Base-by-base conservation (phyloP, 768 basidiomycete genomes). In the Leucosporidium scottii region DNA sequence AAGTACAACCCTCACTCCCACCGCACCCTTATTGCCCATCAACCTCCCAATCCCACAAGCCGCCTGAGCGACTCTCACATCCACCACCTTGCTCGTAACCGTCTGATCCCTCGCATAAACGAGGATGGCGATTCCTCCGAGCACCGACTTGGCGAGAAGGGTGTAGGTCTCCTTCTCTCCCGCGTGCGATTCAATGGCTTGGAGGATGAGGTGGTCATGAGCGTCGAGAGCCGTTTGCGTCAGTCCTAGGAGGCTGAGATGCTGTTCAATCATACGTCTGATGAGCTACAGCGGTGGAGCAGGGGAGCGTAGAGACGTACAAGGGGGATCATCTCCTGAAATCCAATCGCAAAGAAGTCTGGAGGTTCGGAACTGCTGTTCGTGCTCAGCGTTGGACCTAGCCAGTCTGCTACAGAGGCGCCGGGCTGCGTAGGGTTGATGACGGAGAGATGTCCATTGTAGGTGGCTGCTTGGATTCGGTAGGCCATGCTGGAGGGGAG, bases 1-100 rank as follows among this genome's bases (percentile, higher is more conserved):
- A 27, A 93, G 82, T 59, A 87, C 85, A 78, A 98, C 87, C 50
- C 93, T 83, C 51, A 92, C 82, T 20, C 89, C 93, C 4, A 96
- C 92, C 1, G 91, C 93, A 31, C 91, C 92, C 79, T 98, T 98
- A 80, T 99, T 96, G 9, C 90, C 91, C 89, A 96, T 89, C 72
- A 84, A 86, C 21, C 77, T 83, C 44, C 85, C 86, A 8, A 87
- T 87, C 67, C 81, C 83, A 75, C 77, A 85, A 10, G 89, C 87
- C 0, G 86, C 89, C 86, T 89, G 87, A 64, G 84, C 80, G 57
- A 88, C 87, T 74, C 90, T 82, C 47, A 89, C 84, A 73, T 89
- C 84, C 67, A 81, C 79, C 27, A 88, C 85, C 60, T 89, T 70
- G 25, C 84, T 80, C 36, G 84, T 64, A 65, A 77, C 69, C 9